Evolutionary conservation across 1,139 yeast species (phyloP).

Genomic region (Protomyces macrosporus): DNA sequence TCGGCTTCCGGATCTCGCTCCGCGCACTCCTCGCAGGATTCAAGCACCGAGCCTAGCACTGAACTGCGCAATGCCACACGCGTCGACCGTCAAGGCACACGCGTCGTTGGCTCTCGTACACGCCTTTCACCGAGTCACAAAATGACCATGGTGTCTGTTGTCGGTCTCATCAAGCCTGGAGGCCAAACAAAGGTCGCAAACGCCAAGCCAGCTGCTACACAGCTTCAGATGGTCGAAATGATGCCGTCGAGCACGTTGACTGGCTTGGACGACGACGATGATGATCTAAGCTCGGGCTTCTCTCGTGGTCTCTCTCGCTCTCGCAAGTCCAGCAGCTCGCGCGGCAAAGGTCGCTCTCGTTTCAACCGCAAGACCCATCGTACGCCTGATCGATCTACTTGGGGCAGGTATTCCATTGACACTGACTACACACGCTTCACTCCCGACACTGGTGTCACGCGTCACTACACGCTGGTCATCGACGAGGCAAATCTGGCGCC

Average conservation of each 20-base stretch:
- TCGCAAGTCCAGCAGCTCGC: neutral
- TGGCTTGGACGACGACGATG: neutral
- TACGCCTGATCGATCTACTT: neutral
- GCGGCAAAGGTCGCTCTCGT: neutral
- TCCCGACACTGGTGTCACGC: neutral
- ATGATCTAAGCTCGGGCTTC: neutral
- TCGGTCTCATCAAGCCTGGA: too few relatives aligned
- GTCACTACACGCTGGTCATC: neutral
- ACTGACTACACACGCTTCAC: neutral
- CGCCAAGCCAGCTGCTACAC: too few relatives aligned
- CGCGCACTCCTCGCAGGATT: too few relatives aligned
- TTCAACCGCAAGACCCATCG: neutral
- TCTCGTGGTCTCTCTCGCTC: too few relatives aligned
- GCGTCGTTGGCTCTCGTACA: too few relatives aligned
- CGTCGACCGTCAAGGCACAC: too few relatives aligned
- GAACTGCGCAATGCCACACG: too few relatives aligned
- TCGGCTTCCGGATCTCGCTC: too few relatives aligned
- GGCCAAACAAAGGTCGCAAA: too few relatives aligned
- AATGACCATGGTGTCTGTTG: too few relatives aligned
- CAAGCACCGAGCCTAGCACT: too few relatives aligned
- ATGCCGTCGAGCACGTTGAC: neutral
- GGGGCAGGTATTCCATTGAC: neutral
- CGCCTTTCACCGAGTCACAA: too few relatives aligned
- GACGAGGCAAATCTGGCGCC: slow-evolving; percentile 29
- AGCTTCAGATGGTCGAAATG: neutral